Percentiles rank a stretch among this genome's conserved stretches.
phyloP scores from a whole-genome alignment of 768 basidiomycete genomes.

The Pisolithus sp. region DNA sequence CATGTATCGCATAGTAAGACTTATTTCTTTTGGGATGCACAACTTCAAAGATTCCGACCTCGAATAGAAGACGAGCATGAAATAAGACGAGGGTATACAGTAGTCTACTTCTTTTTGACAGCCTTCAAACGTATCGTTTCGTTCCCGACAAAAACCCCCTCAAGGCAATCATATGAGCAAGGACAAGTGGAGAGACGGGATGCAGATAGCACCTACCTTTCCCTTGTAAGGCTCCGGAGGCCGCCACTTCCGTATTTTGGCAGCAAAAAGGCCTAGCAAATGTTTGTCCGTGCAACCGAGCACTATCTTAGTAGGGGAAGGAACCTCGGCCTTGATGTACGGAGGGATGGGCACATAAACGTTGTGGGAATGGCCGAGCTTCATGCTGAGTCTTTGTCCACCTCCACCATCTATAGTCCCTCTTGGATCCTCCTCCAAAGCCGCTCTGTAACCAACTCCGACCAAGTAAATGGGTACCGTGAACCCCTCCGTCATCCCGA shows the following conservation, averaged over 20 bases:
- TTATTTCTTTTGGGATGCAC: too few species aligned
- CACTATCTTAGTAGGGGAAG: constrained; percentile 76
- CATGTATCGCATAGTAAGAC: too few species aligned
- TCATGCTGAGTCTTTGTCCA: constrained; percentile 76
- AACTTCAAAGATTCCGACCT: not conserved
- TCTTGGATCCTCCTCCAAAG: constrained; percentile 74
- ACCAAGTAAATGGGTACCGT: constrained; percentile 80
- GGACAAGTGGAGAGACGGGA: not conserved
- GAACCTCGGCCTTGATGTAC: constrained; percentile 75
- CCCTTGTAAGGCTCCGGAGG: constrained; percentile 97
- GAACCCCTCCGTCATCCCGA: constrained; percentile 87
- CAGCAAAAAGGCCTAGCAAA: constrained; percentile 79
- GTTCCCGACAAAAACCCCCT: constrained; percentile 93
- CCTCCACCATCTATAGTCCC: constrained; percentile 50
- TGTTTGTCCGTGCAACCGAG: constrained; percentile 86
- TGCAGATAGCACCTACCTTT: constrained; percentile 57
- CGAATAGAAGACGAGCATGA: not conserved
- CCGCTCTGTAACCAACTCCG: constrained; percentile 90
- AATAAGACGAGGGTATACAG: constrained; percentile 3
- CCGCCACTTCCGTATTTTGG: constrained; percentile 74
- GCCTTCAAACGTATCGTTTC: constrained; percentile 89
- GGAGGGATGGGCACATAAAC: constrained; percentile 78
- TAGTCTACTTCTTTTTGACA: constrained; percentile 88
- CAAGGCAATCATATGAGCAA: not conserved
- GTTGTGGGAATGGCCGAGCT: constrained; percentile 87